These are phyloP conservation scores for Jamesozyma jinghongensis DNA, from an alignment of 805 yeast genomes.

Conservation along the genomic window DNA sequence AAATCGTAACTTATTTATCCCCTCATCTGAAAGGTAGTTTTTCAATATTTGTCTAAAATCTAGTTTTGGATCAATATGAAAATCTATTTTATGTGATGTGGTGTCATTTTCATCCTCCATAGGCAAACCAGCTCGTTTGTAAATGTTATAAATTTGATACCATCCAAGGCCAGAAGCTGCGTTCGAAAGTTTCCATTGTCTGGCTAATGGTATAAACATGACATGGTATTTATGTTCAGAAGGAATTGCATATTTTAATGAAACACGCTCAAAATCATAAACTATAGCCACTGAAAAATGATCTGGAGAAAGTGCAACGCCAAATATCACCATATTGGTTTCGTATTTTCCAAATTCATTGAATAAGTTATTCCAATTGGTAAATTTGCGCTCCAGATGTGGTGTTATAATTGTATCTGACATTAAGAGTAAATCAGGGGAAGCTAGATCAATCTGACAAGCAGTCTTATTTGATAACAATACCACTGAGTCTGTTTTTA, in stretches of 20 bases:
- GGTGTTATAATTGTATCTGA: constrained; percentile 19
- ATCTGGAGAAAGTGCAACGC: constrained; percentile 24
- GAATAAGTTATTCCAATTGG: constrained; percentile 21
- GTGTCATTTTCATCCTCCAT: not conserved
- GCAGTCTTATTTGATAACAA: constrained; percentile 17
- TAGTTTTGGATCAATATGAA: constrained; percentile 8
- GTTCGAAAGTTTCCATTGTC: constrained; percentile 20
- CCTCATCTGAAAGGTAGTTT: constrained; percentile 10
- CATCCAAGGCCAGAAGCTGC: constrained; percentile 26
- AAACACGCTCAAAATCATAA: constrained; percentile 21
- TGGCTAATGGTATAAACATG: constrained; percentile 21
- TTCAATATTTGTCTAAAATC: constrained; percentile 18
- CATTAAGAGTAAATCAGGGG: constrained; percentile 5
- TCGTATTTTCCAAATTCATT: constrained; percentile 25
- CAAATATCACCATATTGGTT: constrained; percentile 21
- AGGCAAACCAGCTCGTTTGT: constrained; percentile 17
- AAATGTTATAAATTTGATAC: constrained; percentile 28
- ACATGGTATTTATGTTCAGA: constrained; percentile 22
- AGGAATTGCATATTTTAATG: constrained; percentile 24
- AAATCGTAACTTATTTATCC: constrained; percentile 17
- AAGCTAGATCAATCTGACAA: constrained; percentile 10
- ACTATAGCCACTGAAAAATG: constrained; percentile 23
- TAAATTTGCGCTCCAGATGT: constrained; percentile 21
- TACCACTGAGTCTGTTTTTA: constrained; percentile 7
- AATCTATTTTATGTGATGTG: not conserved